phyloP scores from a whole-genome alignment of 306 rosid genomes.

The Betula pendula region DNA sequence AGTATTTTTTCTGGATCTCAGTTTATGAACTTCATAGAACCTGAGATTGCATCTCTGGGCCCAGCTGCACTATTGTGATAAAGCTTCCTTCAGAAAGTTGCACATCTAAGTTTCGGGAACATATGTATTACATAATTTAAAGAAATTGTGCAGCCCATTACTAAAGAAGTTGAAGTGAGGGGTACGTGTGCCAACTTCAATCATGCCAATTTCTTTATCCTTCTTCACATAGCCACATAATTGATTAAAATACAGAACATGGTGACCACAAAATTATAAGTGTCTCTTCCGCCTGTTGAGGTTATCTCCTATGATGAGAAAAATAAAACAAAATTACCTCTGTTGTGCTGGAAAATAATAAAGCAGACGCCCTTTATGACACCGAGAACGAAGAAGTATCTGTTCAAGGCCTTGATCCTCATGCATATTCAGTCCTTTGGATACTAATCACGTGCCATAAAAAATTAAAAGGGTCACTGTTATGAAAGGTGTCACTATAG shows the following conservation, averaged over 20 bases:
- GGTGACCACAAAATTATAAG: neutral
- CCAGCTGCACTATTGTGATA: neutral
- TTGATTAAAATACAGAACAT: neutral
- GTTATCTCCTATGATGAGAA: conserved; percentile 7
- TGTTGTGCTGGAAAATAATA: conserved; percentile 80
- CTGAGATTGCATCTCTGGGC: neutral
- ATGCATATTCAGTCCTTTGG: conserved; percentile 53
- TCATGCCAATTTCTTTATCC: neutral
- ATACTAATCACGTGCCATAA: conserved; percentile 52
- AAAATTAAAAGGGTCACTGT: conserved; percentile 7
- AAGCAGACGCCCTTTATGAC: conserved; percentile 96
- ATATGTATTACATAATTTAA: neutral
- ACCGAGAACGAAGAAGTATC: conserved; percentile 71
- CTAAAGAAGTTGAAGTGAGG: neutral
- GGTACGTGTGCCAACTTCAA: neutral
- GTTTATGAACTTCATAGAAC: neutral
- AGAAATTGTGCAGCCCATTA: neutral
- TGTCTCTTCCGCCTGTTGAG: neutral
- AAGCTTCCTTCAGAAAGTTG: neutral
- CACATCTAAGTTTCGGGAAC: neutral
- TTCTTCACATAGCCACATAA: neutral
- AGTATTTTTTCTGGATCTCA: neutral
- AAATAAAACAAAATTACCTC: conserved; percentile 46
- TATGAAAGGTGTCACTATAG: conserved; percentile 4
- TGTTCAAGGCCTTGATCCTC: conserved; percentile 75